Conservation (phyloP, 1,284 basidiomycete species). For the Melampsora larici-populina region DNA sequence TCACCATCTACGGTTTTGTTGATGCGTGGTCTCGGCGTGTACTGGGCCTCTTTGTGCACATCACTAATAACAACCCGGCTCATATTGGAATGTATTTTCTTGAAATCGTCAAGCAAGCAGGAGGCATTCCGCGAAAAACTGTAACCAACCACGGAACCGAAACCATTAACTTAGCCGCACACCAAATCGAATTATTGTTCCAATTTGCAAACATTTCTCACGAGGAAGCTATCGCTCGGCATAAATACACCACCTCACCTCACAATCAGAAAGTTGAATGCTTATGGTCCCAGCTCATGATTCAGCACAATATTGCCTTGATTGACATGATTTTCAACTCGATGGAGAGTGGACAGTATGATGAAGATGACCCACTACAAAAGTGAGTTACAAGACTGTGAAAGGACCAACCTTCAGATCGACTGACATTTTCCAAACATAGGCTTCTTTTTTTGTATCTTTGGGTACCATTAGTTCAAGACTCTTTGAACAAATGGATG, state of each 20-base stretch:
- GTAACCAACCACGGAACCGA: background rate
- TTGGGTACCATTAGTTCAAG: slow-evolving; percentile 4
- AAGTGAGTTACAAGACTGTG: background rate
- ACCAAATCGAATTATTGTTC: background rate
- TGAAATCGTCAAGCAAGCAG: background rate
- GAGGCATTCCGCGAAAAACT: background rate
- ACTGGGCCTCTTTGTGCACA: slow-evolving; percentile 1
- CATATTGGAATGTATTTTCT: slow-evolving; percentile 10
- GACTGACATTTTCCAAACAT: no score
- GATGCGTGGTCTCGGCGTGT: background rate
- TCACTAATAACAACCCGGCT: no score
- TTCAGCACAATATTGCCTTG: no score
- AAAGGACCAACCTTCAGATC: no score
- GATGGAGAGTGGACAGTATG: background rate
- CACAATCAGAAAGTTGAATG: no score
- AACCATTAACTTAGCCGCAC: no score
- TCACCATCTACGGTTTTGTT: slow-evolving; percentile 3
- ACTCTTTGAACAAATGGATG: background rate
- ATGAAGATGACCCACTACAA: slow-evolving; percentile 3
- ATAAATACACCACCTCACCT: background rate
- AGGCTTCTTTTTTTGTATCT: no score
- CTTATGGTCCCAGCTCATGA: no score
- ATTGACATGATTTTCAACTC: background rate
- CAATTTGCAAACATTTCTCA: background rate
- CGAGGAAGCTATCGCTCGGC: background rate